A percentile compares a stretch with the other conserved stretches of the same genome.
Conservation (phyloP, 495 filamentous ascomycete genomes). For the Aspergillus sclerotiicarbonarius region DNA sequence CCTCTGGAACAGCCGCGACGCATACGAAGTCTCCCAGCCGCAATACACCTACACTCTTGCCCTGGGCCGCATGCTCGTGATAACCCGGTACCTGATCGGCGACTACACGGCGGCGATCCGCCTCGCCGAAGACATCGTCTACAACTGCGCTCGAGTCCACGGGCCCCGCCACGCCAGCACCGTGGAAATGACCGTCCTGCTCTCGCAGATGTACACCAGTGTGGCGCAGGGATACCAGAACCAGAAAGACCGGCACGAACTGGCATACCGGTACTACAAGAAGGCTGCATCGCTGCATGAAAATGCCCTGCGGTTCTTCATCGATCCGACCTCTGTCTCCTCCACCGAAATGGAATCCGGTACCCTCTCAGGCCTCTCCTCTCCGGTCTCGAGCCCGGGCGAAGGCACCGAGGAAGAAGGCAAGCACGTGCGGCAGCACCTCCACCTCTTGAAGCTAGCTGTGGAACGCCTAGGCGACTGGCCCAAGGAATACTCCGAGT, state of each 20-base stretch:
- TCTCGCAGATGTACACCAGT: constrained; percentile 39
- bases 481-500: constrained; percentile 41
- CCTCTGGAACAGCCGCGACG: constrained; percentile 36
- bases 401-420: constrained; percentile 19
- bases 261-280: constrained; percentile 41
- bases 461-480: constrained; percentile 39
- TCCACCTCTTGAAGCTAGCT: constrained; percentile 39
- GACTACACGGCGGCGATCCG: constrained; percentile 32
- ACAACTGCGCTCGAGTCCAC: constrained; percentile 43
- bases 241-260: constrained; percentile 31
- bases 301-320: constrained; percentile 34
- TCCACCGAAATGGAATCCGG: constrained; percentile 20
- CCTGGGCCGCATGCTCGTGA: constrained; percentile 35
- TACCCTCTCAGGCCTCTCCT: constrained; percentile 16
- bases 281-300: constrained; percentile 39
- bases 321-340: constrained; percentile 29
- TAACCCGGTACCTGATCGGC: constrained; percentile 36
- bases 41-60: constrained; percentile 27
- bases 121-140: constrained; percentile 42
- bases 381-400: constrained; percentile 11
- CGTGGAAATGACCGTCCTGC: constrained; percentile 37
- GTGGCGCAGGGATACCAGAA: constrained; percentile 34
- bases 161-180: constrained; percentile 33
- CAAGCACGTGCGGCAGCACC: constrained; percentile 36
- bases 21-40: constrained; percentile 19